Conservation (phyloP, 768 basidiomycete genomes). For the Rhodosporidiobolus odoratus region DNA sequence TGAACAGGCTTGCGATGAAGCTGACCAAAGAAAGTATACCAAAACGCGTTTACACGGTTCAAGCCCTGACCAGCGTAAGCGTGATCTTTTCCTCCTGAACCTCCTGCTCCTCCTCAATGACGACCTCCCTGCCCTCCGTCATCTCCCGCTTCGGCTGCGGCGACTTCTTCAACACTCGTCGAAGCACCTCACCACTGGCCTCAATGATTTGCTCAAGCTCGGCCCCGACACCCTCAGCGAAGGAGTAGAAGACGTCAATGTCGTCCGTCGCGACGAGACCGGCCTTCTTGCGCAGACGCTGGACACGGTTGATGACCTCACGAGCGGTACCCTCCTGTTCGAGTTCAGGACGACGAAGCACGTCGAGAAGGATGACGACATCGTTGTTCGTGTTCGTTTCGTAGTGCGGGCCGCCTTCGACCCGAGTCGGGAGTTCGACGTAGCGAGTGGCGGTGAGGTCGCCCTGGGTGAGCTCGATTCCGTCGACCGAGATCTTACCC, state of each 20-base stretch:
- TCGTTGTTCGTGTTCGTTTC: slow-evolving; percentile 77
- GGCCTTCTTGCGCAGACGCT: slow-evolving; percentile 91
- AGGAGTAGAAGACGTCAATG: slow-evolving; percentile 76
- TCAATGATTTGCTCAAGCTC: slow-evolving; percentile 63
- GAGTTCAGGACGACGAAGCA: slow-evolving; percentile 77
- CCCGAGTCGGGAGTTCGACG: slow-evolving; percentile 67
- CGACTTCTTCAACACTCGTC: slow-evolving; percentile 38
- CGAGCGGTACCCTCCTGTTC: slow-evolving; percentile 81
- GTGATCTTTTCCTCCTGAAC: slow-evolving; percentile 36
- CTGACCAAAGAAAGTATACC: neutral
- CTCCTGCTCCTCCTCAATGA: slow-evolving; percentile 37
- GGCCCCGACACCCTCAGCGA: slow-evolving; percentile 67
- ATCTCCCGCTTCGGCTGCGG: slow-evolving; percentile 34
- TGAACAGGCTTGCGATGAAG: no score
- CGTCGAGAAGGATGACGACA: slow-evolving; percentile 87
- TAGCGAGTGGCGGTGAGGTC: slow-evolving; percentile 87
- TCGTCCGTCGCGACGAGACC: slow-evolving; percentile 93
- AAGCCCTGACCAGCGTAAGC: slow-evolving; percentile 37
- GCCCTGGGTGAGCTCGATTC: slow-evolving; percentile 81
- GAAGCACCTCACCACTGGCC: slow-evolving; percentile 32
- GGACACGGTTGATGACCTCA: slow-evolving; percentile 84
- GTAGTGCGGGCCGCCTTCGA: slow-evolving; percentile 59
- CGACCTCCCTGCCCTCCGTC: slow-evolving; percentile 9
- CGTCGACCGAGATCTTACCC: slow-evolving; percentile 76
- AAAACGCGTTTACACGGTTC: neutral